Evolutionary conservation across 306 rosid genomes (phyloP).

Genomic region (Astragalus glycyphyllos): DNA sequence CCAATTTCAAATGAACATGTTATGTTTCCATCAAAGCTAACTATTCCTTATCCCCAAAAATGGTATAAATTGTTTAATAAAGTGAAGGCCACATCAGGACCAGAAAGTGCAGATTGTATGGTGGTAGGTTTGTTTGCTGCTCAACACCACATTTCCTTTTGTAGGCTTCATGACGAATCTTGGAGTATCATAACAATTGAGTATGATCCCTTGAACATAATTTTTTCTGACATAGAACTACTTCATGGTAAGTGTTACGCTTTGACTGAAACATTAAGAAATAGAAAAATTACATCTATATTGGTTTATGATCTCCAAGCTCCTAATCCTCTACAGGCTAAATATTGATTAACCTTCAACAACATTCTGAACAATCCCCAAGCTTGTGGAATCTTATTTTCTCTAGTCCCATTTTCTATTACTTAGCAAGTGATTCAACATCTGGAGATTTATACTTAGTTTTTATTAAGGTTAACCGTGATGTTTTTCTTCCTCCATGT

Average conservation of each 20-base stretch:
- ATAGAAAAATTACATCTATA: neutral
- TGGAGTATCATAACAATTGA: neutral
- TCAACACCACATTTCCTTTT: neutral
- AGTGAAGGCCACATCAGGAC: neutral
- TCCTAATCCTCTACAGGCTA: neutral
- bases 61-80: neutral
- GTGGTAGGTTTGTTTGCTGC: neutral
- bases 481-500: too few relatives aligned
- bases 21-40: neutral
- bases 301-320: neutral
- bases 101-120: neutral
- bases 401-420: neutral
- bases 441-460: neutral
- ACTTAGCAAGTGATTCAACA: neutral
- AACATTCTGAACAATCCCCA: neutral
- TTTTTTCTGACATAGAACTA: neutral
- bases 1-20: neutral
- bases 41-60: too few relatives aligned
- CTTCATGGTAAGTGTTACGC: constrained; percentile 11
- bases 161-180: neutral
- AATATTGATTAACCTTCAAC: neutral
- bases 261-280: neutral
- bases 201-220: neutral
- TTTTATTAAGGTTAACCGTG: neutral
- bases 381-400: neutral